Conservation (phyloP, 2,329 filamentous ascomycete species). For the Trichoderma atrobrunneum region DNA sequence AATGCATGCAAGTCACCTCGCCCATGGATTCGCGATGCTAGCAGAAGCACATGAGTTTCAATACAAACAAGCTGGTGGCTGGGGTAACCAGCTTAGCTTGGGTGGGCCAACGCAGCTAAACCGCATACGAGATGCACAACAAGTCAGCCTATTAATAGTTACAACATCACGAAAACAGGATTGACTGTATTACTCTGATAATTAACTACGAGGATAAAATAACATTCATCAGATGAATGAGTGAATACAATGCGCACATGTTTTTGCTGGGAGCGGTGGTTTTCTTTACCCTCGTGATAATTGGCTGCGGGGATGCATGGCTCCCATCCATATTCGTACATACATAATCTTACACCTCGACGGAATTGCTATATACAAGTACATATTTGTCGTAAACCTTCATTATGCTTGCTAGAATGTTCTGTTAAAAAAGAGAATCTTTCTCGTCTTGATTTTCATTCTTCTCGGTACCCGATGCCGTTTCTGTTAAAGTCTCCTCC, state of each 20-base stretch:
- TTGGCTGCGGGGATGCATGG: neutral
- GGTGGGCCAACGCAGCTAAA: neutral
- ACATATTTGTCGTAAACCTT: neutral
- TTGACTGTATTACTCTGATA: neutral
- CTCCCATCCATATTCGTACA: neutral
- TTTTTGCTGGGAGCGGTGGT: neutral
- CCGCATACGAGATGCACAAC: neutral
- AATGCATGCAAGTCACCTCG: neutral
- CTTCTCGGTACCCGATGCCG: neutral
- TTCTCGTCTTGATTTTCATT: neutral
- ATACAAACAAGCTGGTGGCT: slow-evolving; percentile 18
- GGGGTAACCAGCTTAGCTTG: slow-evolving; percentile 11
- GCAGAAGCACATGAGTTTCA: neutral
- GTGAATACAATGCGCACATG: neutral
- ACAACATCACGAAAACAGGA: neutral
- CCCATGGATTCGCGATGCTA: neutral
- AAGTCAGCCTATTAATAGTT: neutral
- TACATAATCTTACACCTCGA: neutral
- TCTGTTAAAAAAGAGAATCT: neutral
- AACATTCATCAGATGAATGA: neutral
- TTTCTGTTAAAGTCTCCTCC: neutral
- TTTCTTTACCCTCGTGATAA: neutral
- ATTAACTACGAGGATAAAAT: neutral
- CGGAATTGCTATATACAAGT: neutral
- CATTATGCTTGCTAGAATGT: neutral